These are phyloP conservation scores for Tetrahymena elliotti DNA, from an alignment of 73 alveolate species.

Conservation along the genomic window DNA sequence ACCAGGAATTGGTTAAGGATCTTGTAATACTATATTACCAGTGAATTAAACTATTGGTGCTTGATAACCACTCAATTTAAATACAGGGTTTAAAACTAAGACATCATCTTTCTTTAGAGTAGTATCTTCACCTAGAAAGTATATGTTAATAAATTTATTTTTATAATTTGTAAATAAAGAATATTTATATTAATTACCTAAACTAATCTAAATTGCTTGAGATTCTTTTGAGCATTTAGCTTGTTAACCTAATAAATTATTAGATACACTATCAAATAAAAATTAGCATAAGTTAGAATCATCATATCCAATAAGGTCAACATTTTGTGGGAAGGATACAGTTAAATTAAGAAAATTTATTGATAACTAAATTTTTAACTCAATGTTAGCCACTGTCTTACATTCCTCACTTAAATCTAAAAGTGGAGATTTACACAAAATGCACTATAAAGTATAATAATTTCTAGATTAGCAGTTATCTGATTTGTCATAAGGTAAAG, in stretches of 20 bases:
- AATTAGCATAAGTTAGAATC: not conserved
- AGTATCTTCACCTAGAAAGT: not conserved
- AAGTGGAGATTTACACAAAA: not conserved
- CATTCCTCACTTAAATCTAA: not conserved
- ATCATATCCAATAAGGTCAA: no score
- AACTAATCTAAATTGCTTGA: not conserved
- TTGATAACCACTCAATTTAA: not conserved
- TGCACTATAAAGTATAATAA: not conserved
- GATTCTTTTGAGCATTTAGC: not conserved
- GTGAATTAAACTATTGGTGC: not conserved
- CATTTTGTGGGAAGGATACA: not conserved
- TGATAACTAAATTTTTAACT: not conserved
- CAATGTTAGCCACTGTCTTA: not conserved
- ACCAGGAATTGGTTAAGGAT: not conserved
- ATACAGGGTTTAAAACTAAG: not conserved
- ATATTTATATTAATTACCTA: no score
- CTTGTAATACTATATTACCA: not conserved
- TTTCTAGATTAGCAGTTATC: not conserved
- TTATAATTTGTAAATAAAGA: no score
- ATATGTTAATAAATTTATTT: no score
- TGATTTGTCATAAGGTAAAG: not conserved
- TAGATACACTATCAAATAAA: not conserved
- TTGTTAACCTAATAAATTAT: not conserved
- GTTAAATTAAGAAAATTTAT: not conserved
- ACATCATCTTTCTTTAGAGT: not conserved